A percentile compares a stretch with the other conserved stretches of the same genome.
These are phyloP conservation scores for Tetrapyrgos nigripes DNA, from an alignment of 1,284 basidiomycete genomes.

Conservation along the genomic window DNA sequence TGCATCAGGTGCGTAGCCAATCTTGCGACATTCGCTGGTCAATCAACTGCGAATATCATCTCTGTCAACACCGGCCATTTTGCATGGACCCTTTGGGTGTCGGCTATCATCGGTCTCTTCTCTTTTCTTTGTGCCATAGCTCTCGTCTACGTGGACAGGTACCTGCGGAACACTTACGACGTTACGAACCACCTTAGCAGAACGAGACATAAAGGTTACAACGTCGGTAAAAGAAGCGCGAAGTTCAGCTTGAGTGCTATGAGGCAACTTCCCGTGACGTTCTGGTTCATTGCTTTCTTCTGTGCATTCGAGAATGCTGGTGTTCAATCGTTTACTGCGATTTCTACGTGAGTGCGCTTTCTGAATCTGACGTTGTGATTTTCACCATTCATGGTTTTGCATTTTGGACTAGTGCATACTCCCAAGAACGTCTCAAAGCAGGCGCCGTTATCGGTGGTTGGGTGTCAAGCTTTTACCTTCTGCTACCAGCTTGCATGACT, in stretches of 20 bases:
- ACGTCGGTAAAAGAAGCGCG: constrained; percentile 30
- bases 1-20: constrained; percentile 44
- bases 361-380: not conserved
- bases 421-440: constrained; percentile 50
- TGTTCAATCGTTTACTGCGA: constrained; percentile 52
- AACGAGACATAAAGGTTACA: constrained; percentile 26
- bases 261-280: constrained; percentile 43
- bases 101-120: constrained; percentile 45
- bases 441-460: constrained; percentile 54
- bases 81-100: constrained; percentile 52
- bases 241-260: constrained; percentile 44
- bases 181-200: constrained; percentile 47
- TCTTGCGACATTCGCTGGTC: constrained; percentile 49
- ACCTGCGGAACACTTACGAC: constrained; percentile 42
- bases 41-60: constrained; percentile 46
- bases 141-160: constrained; percentile 46
- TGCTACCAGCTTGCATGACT: constrained; percentile 48
- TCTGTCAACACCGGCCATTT: constrained; percentile 46
- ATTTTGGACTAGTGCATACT: constrained; percentile 9
- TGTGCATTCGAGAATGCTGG: constrained; percentile 49
- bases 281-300: constrained; percentile 36
- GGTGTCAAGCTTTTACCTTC: constrained; percentile 54
- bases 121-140: constrained; percentile 46
- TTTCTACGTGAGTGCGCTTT: constrained; percentile 44
- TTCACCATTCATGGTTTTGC: not conserved